These are phyloP conservation scores for Fraxinus greggii DNA, from an alignment of 305 asterid genomes.

Conservation along the genomic window DNA sequence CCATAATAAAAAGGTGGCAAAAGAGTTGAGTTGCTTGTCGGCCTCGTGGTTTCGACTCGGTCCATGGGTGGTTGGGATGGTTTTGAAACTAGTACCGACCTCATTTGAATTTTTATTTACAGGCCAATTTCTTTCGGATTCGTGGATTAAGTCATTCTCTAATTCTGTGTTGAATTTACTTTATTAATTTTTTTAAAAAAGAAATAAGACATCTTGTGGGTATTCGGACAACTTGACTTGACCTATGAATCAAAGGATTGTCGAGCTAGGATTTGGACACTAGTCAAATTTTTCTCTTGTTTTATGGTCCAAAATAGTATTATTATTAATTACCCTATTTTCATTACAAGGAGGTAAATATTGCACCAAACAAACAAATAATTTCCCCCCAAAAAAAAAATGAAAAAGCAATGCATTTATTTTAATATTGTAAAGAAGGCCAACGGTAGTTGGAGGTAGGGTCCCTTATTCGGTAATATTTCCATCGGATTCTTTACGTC, in stretches of 20 bases:
- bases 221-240: neutral
- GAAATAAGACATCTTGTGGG: neutral
- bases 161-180: neutral
- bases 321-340: neutral
- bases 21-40: neutral
- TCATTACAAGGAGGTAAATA: neutral
- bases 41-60: neutral
- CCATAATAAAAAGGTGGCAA: neutral
- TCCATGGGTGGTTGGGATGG: neutral
- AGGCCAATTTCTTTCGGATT: neutral
- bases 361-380: neutral
- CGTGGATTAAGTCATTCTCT: neutral
- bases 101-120: neutral
- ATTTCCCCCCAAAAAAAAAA: neutral
- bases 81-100: neutral
- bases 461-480: constrained; percentile 6
- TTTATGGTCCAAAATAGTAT: neutral
- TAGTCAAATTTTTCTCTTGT: neutral
- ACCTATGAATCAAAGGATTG: neutral
- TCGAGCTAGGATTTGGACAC: neutral
- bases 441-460: constrained; percentile 14
- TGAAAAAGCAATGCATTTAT: neutral
- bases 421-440: neutral
- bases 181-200: neutral
- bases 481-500: neutral